Evolutionary conservation across 2,329 filamentous ascomycete species (phyloP), one percentile per base, ranked within the genome.

Genomic region (Myriosclerotinia duriaeana): DNA sequence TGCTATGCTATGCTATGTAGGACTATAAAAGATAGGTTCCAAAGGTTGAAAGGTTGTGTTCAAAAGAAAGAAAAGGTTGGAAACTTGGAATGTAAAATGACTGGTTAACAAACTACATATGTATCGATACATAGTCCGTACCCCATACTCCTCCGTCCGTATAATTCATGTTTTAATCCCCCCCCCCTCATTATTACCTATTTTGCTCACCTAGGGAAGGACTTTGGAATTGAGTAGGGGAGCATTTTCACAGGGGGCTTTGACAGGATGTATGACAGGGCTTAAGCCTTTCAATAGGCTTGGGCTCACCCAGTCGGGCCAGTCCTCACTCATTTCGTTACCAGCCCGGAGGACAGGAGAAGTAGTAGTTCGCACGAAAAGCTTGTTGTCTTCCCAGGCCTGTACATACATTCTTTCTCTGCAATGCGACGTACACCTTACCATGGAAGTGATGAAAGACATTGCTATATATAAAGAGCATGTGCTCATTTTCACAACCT

Each of bases 381-480:
- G 56, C 9, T 11, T 26, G 14, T 12, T n/a, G 14, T 60, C 30
- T 50, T 40, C 42, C 58, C 34, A 38, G 44, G 44, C 30, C 22
- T 48, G 48, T 52, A 15, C 11, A n/a, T 50, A 56, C 9, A 44
- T 38, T 22, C 12, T 50, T 38, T 50, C n/a, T 48, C 58, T 60
- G 58, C 58, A 50, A 60, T 60, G 20, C 44, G n/a, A 50, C 58
- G 14, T 38, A 60, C 30, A 38, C 44, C n/a, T 26, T 60, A 20
- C 44, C 4, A 26, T n/a, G 30, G 50, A 20, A 50, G 58, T 26
- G 38, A 50, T 50, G 30, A 50, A 26, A 60, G 44, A 60, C 44
- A 50, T 50, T 20, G 15, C 58, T 50, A 60, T 60, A 60, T 50
- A 50, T 12, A 60, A 26, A 60, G 58, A 38, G 20, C 58, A 60